phyloP scores from a whole-genome alignment of 2,329 filamentous ascomycete species.

The Capronia epimyces region DNA sequence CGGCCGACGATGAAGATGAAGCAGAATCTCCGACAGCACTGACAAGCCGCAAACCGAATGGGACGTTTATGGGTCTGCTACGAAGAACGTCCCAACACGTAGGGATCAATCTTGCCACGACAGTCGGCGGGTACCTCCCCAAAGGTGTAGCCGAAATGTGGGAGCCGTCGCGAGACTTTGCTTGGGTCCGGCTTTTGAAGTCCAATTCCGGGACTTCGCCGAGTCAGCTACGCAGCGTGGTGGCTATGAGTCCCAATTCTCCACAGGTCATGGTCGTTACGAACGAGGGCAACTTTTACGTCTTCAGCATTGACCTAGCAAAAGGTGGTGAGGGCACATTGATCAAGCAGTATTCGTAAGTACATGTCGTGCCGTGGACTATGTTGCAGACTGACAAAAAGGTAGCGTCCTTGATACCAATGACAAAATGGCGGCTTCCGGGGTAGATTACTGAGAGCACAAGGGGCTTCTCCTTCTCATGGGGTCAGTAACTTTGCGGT shows the following conservation, averaged over 20 bases:
- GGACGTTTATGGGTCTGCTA: slow-evolving; percentile 82
- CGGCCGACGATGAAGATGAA: slow-evolving; percentile 31
- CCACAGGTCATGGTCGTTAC: slow-evolving; percentile 98
- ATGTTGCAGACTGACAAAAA: slow-evolving; percentile 13
- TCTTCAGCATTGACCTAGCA: slow-evolving; percentile 92
- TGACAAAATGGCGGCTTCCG: slow-evolving; percentile 37
- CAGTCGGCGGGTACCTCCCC: slow-evolving; percentile 85
- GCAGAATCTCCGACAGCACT: slow-evolving; percentile 33
- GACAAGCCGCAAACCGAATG: slow-evolving; percentile 50
- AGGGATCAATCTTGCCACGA: slow-evolving; percentile 78
- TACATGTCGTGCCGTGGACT: slow-evolving; percentile 26
- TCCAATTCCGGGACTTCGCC: slow-evolving; percentile 35
- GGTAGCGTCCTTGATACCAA: slow-evolving; percentile 42
- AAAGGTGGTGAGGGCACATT: slow-evolving; percentile 88
- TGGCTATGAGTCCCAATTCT: slow-evolving; percentile 90
- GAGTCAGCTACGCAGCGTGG: slow-evolving; percentile 77
- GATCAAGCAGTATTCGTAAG: slow-evolving; percentile 89
- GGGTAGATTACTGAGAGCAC: slow-evolving; percentile 33
- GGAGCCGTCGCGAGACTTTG: slow-evolving; percentile 92
- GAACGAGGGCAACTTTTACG: slow-evolving; percentile 88
- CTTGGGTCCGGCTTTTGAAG: slow-evolving; percentile 88
- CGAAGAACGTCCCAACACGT: slow-evolving; percentile 94
- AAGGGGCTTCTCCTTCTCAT: not conserved
- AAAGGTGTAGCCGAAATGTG: slow-evolving; percentile 95
- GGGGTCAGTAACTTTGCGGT: not conserved